These are phyloP conservation scores for Leccinum rimulosum DNA, from an alignment of 768 basidiomycete species.

Conservation along the genomic window DNA sequence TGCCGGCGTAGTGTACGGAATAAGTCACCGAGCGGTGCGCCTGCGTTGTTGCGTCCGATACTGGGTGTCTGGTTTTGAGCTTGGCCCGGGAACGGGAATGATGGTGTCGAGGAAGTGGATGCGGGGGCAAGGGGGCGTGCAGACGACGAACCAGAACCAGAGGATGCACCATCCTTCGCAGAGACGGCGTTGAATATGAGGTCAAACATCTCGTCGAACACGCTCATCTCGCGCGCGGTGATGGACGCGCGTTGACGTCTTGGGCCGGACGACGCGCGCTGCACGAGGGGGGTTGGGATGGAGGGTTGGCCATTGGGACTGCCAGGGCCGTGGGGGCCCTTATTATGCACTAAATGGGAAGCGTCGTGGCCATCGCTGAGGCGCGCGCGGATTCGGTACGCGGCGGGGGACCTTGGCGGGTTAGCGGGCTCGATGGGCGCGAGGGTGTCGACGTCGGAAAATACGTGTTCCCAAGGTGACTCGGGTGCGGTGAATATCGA, in stretches of 20 bases:
- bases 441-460: slow-evolving; percentile 41
- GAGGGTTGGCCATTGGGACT: background rate
- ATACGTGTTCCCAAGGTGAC: slow-evolving; percentile 54
- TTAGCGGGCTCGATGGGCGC: slow-evolving; percentile 18
- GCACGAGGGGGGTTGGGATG: background rate
- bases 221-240: slow-evolving; percentile 63
- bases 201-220: slow-evolving; percentile 73
- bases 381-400: slow-evolving; percentile 15
- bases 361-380: background rate
- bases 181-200: slow-evolving; percentile 61
- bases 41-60: slow-evolving; percentile 13
- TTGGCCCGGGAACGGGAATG: background rate
- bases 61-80: slow-evolving; percentile 5
- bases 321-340: background rate
- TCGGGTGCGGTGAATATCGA: slow-evolving; percentile 35
- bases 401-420: slow-evolving; percentile 16
- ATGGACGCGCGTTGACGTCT: slow-evolving; percentile 50
- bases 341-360: background rate
- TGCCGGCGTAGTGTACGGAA: slow-evolving; percentile 55
- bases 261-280: slow-evolving; percentile 10
- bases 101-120: background rate
- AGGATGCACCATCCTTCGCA: slow-evolving; percentile 25
- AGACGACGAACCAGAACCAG: slow-evolving; percentile 1
- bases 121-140: background rate
- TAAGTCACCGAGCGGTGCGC: slow-evolving; percentile 41